These are phyloP conservation scores for Tricholoma matsutake DNA, from an alignment of 768 basidiomycete genomes.

Conservation along the genomic window DNA sequence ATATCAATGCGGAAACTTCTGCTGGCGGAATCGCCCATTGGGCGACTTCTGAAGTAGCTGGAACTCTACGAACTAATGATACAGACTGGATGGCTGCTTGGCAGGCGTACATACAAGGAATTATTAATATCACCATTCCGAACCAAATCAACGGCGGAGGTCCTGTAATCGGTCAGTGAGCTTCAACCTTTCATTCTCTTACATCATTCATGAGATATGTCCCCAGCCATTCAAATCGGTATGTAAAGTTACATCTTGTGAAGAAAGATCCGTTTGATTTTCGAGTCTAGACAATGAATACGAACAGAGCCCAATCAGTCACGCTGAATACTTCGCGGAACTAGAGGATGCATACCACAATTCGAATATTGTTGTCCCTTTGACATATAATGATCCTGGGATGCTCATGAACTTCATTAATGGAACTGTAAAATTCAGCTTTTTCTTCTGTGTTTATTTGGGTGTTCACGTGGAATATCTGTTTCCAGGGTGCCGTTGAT, in stretches of 20 bases:
- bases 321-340: conserved; percentile 58
- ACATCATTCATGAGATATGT: conserved; percentile 1
- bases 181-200: background rate
- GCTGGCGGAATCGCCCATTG: conserved; percentile 73
- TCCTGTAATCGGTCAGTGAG: conserved; percentile 62
- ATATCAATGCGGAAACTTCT: conserved; percentile 81
- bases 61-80: conserved; percentile 69
- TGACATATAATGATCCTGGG: conserved; percentile 74
- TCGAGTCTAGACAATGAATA: conserved; percentile 67
- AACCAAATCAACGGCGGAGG: conserved; percentile 73
- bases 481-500: conserved; percentile 62
- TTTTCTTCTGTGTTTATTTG: background rate
- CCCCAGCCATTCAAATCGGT: conserved; percentile 56
- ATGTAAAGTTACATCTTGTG: background rate
- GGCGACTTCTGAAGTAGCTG: conserved; percentile 66
- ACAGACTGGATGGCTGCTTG: conserved; percentile 70
- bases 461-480: background rate
- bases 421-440: conserved; percentile 46
- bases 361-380: conserved; percentile 60
- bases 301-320: conserved; percentile 43
- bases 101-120: conserved; percentile 65
- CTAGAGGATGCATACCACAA: conserved; percentile 53
- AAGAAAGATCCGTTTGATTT: background rate
- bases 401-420: conserved; percentile 60
- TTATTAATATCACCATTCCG: conserved; percentile 56